Evolutionary conservation across 208 protist species (phyloP).

Genomic region (Acanthamoeba lenticulata): DNA sequence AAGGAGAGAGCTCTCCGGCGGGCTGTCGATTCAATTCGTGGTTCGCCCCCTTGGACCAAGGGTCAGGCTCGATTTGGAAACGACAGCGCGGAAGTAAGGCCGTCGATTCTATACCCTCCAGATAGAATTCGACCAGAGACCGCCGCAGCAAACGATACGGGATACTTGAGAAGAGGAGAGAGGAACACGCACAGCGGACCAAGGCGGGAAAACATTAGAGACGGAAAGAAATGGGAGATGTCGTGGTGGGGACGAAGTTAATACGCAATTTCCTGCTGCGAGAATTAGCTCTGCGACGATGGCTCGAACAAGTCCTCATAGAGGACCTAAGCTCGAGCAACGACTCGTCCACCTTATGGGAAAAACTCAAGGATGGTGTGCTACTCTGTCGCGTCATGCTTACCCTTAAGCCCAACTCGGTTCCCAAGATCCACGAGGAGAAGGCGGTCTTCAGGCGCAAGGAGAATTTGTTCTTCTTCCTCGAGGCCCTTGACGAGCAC

Average conservation of each 20-base stretch:
- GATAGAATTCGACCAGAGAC: no score
- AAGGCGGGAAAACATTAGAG: not conserved
- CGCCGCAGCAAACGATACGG: no score
- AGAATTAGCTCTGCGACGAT: not conserved
- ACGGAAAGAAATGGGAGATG: conserved; percentile 7
- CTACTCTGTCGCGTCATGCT: conserved; percentile 44
- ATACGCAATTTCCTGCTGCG: conserved; percentile 21
- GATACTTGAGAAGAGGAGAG: no score
- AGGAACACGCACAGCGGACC: no score
- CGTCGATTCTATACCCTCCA: no score
- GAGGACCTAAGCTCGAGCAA: not conserved
- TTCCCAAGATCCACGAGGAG: conserved; percentile 28
- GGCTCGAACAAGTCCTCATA: not conserved
- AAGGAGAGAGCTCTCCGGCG: no score
- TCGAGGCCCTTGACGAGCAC: conserved; percentile 30
- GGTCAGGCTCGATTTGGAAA: no score
- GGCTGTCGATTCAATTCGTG: no score
- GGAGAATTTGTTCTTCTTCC: conserved; percentile 61
- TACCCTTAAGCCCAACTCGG: conserved; percentile 40
- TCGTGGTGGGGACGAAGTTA: conserved; percentile 15
- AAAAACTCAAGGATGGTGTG: conserved; percentile 4
- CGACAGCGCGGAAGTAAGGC: no score
- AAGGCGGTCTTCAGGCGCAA: conserved; percentile 13
- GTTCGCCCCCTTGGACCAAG: no score
- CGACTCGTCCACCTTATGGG: not conserved